phyloP scores from a whole-genome alignment of 192 early-diverging fungal genomes.

The Linnemannia elongata region DNA sequence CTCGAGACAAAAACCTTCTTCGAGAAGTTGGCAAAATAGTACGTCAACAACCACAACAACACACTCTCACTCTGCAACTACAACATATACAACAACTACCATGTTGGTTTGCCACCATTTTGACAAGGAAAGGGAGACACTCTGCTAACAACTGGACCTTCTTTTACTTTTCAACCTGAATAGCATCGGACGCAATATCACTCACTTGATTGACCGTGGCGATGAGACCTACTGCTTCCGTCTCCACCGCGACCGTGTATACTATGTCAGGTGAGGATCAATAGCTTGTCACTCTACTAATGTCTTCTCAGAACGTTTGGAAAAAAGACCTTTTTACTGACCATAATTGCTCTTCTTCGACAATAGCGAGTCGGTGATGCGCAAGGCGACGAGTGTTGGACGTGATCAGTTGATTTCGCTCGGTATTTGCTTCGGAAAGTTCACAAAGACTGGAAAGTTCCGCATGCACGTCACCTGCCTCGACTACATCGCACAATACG shows the following conservation, averaged over 20 bases:
- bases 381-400: slow-evolving; percentile 83
- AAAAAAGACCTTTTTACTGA: too few species aligned
- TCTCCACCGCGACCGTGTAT: slow-evolving; percentile 94
- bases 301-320: neutral
- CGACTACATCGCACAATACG: slow-evolving; percentile 94
- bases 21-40: slow-evolving; percentile 98
- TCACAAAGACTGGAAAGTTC: slow-evolving; percentile 98
- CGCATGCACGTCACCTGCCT: slow-evolving; percentile 94
- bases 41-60: slow-evolving; percentile 23
- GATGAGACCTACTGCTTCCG: slow-evolving; percentile 99
- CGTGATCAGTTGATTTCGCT: slow-evolving; percentile 91
- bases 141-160: neutral
- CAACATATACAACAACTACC: neutral
- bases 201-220: slow-evolving; percentile 92
- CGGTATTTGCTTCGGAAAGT: slow-evolving; percentile 99
- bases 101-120: neutral
- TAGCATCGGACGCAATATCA: slow-evolving; percentile 96
- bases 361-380: slow-evolving; percentile 92
- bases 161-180: neutral
- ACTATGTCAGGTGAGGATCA: slow-evolving; percentile 86
- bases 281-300: neutral
- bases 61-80: neutral
- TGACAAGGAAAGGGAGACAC: neutral
- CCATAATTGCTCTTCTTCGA: neutral
- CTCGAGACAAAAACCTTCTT: slow-evolving; percentile 98